These are phyloP conservation scores for Arabidopsis arenosa DNA, from an alignment of 345 rosid genomes.

Conservation along the genomic window DNA sequence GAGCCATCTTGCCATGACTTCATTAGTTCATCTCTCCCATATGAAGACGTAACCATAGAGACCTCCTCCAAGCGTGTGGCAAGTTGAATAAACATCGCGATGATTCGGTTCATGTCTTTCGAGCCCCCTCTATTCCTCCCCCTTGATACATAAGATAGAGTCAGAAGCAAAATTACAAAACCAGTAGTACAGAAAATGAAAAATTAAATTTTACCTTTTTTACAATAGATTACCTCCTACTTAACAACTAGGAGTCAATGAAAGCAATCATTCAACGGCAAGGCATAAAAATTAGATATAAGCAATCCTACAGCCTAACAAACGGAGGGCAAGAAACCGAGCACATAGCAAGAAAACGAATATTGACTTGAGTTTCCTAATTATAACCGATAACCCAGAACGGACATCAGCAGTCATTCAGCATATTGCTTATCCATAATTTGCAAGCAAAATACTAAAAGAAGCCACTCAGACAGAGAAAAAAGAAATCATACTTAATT, in stretches of 20 bases:
- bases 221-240: slow-evolving; percentile 25
- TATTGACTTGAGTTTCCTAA: slow-evolving; percentile 12
- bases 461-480: slow-evolving; percentile 24
- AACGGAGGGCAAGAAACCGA: slow-evolving; percentile 9
- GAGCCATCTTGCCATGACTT: slow-evolving; percentile 86
- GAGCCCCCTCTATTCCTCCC: slow-evolving; percentile 76
- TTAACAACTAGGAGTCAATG: slow-evolving; percentile 34
- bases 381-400: slow-evolving; percentile 17
- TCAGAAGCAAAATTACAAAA: slow-evolving; percentile 28
- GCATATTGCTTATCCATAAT: slow-evolving; percentile 17
- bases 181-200: slow-evolving; percentile 18
- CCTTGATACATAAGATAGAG: slow-evolving; percentile 53
- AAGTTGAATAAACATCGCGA: slow-evolving; percentile 79
- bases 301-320: slow-evolving; percentile 27
- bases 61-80: slow-evolving; percentile 89
- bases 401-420: slow-evolving; percentile 24
- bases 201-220: neutral
- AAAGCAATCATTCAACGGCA: slow-evolving; percentile 22
- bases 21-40: slow-evolving; percentile 79
- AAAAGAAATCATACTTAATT: slow-evolving; percentile 68
- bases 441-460: slow-evolving; percentile 22
- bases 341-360: slow-evolving; percentile 6
- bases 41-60: slow-evolving; percentile 68
- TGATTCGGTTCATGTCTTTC: slow-evolving; percentile 76
- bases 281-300: slow-evolving; percentile 17